phyloP scores from a whole-genome alignment of 768 basidiomycete species.

The Russula vinacea region DNA sequence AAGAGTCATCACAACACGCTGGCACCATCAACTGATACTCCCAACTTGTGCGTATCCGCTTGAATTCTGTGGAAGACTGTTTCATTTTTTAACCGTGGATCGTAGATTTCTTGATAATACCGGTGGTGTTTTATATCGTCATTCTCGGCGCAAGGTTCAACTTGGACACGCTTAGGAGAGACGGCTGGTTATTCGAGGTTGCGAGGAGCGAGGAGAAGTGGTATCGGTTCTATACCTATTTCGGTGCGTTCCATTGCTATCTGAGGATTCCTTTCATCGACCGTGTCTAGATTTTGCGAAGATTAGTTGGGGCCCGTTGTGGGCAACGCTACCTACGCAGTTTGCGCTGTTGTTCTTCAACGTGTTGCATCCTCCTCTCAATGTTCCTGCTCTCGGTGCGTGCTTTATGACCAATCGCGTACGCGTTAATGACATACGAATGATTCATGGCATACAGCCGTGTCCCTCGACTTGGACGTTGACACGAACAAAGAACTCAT shows the following conservation, averaged over 20 bases:
- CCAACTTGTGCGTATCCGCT: constrained; percentile 64
- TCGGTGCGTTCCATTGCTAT: constrained; percentile 47
- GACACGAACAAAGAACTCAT: constrained; percentile 92
- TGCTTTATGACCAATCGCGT: not conserved
- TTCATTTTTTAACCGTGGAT: not conserved
- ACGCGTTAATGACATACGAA: not conserved
- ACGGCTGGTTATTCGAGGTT: constrained; percentile 88
- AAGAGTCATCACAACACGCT: constrained; percentile 73
- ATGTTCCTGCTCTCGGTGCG: constrained; percentile 84
- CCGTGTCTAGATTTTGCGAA: constrained; percentile 51
- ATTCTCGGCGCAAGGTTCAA: constrained; percentile 61
- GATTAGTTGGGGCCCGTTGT: constrained; percentile 63
- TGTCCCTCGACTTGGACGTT: constrained; percentile 85
- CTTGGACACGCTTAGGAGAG: constrained; percentile 53
- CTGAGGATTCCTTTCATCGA: not conserved
- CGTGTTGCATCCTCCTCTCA: constrained; percentile 78
- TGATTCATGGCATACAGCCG: constrained; percentile 45
- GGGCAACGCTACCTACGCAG: constrained; percentile 88
- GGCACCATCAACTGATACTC: constrained; percentile 87
- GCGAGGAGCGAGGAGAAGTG: constrained; percentile 50
- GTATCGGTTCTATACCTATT: constrained; percentile 85
- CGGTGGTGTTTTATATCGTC: constrained; percentile 78
- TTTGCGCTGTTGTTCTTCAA: constrained; percentile 90
- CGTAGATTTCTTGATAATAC: constrained; percentile 77
- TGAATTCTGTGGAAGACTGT: not conserved